Percentiles rank a stretch among this genome's conserved stretches.
These are phyloP conservation scores for Podaxis mareebaensis DNA, from an alignment of 768 basidiomycete species.

Conservation along the genomic window DNA sequence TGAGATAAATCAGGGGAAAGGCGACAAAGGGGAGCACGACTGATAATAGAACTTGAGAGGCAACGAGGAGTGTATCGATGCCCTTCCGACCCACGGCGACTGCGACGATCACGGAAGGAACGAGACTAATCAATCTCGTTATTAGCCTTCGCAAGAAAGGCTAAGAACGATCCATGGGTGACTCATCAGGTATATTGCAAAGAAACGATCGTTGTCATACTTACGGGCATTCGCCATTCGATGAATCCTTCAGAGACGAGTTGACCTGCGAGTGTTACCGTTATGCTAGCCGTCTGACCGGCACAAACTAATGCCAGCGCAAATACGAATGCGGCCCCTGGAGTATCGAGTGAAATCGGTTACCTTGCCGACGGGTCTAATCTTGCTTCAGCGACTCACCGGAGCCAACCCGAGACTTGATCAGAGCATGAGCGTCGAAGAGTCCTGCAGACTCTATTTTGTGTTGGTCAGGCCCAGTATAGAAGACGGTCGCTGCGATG, in stretches of 20 bases:
- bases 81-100: slow-evolving; percentile 65
- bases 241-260: slow-evolving; percentile 81
- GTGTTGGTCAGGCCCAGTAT: slow-evolving; percentile 33
- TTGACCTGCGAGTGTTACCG: slow-evolving; percentile 79
- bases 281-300: slow-evolving; percentile 77
- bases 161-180: slow-evolving; percentile 21
- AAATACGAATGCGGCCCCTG: slow-evolving; percentile 70
- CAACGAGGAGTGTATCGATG: slow-evolving; percentile 68
- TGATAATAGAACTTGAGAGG: slow-evolving; percentile 74
- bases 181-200: background rate
- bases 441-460: slow-evolving; percentile 53
- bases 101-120: slow-evolving; percentile 70
- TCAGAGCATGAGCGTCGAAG: slow-evolving; percentile 71
- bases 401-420: slow-evolving; percentile 55
- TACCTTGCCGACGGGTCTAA: background rate
- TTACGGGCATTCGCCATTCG: slow-evolving; percentile 65
- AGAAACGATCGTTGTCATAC: slow-evolving; percentile 15
- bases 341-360: background rate
- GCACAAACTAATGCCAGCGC: slow-evolving; percentile 74
- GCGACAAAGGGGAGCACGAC: slow-evolving; percentile 76
- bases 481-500: slow-evolving; percentile 73
- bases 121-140: slow-evolving; percentile 68
- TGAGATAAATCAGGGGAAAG: slow-evolving; percentile 71
- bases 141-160: slow-evolving; percentile 67
- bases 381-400: slow-evolving; percentile 35